These are phyloP conservation scores for Hibiscus trionum DNA, from an alignment of 345 rosid species.

Conservation along the genomic window DNA sequence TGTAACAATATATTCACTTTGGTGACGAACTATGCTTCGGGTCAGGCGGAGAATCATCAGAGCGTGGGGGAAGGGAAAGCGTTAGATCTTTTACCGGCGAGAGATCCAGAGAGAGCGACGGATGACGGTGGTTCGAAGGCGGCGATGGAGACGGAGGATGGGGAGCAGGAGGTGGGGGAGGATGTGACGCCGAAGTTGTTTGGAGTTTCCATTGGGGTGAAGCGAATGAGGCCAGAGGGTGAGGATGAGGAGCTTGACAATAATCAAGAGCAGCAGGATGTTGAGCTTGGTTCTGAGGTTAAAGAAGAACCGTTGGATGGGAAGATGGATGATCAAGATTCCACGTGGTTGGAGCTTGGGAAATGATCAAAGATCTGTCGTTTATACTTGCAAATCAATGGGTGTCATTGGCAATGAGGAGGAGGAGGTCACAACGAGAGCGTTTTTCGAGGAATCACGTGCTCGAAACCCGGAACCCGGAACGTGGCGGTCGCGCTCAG, in stretches of 20 bases:
- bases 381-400: background rate
- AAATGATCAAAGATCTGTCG: slow-evolving; percentile 23
- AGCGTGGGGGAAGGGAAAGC: slow-evolving; percentile 35
- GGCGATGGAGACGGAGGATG: slow-evolving; percentile 17
- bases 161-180: slow-evolving; percentile 13
- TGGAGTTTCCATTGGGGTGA: slow-evolving; percentile 75
- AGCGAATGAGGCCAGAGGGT: slow-evolving; percentile 52
- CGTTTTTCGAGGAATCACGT: slow-evolving; percentile 1
- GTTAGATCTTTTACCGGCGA: slow-evolving; percentile 36
- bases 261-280: slow-evolving; percentile 18
- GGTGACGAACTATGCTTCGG: slow-evolving; percentile 56
- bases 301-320: slow-evolving; percentile 64
- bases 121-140: background rate
- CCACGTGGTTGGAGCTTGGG: slow-evolving; percentile 66
- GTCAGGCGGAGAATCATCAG: slow-evolving; percentile 26
- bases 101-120: slow-evolving; percentile 23
- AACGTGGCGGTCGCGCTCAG: background rate
- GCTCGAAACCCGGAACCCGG: background rate
- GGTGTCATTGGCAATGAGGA: background rate
- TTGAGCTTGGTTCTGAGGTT: slow-evolving; percentile 28
- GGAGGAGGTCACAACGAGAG: background rate
- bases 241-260: slow-evolving; percentile 26
- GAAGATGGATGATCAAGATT: slow-evolving; percentile 25
- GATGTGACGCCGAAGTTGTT: slow-evolving; percentile 56
- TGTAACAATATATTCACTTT: slow-evolving; percentile 49